A percentile compares a stretch with the other conserved stretches of the same genome.
Conservation (phyloP, 2,329 filamentous ascomycete genomes). For the Incumbomyces lentus region DNA sequence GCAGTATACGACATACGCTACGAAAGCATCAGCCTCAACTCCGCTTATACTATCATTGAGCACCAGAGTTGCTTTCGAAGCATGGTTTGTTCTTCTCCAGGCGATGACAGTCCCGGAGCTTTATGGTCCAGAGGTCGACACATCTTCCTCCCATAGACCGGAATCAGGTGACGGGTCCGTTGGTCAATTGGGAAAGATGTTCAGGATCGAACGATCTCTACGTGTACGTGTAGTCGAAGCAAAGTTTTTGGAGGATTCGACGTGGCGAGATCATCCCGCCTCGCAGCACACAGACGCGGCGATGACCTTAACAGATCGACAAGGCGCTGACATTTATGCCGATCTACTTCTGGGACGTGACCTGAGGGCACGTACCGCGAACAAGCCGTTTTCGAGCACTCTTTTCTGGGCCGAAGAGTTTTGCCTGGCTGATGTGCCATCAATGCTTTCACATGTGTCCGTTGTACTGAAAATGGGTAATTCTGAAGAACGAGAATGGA, state of each 20-base stretch:
- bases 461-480: slow-evolving; percentile 38
- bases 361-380: slow-evolving; percentile 38
- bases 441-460: slow-evolving; percentile 36
- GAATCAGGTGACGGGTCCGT: slow-evolving; percentile 20
- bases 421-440: slow-evolving; percentile 36
- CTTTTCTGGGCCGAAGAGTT: slow-evolving; percentile 43
- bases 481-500: slow-evolving; percentile 40
- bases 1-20: slow-evolving; percentile 69
- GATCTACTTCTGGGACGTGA: slow-evolving; percentile 41
- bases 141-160: slow-evolving; percentile 27
- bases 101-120: slow-evolving; percentile 88
- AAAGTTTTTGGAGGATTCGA: slow-evolving; percentile 36
- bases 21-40: slow-evolving; percentile 64
- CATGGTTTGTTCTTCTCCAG: slow-evolving; percentile 87
- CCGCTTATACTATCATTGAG: slow-evolving; percentile 85
- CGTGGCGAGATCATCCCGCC: neutral
- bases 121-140: slow-evolving; percentile 56
- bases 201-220: slow-evolving; percentile 54
- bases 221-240: slow-evolving; percentile 53
- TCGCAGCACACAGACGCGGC: slow-evolving; percentile 21
- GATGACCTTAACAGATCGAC: slow-evolving; percentile 9
- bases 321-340: slow-evolving; percentile 34
- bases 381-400: slow-evolving; percentile 35
- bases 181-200: slow-evolving; percentile 46
- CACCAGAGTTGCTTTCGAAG: slow-evolving; percentile 81